Conservation (phyloP, 768 basidiomycete species). For the Suillus hirtellus region DNA sequence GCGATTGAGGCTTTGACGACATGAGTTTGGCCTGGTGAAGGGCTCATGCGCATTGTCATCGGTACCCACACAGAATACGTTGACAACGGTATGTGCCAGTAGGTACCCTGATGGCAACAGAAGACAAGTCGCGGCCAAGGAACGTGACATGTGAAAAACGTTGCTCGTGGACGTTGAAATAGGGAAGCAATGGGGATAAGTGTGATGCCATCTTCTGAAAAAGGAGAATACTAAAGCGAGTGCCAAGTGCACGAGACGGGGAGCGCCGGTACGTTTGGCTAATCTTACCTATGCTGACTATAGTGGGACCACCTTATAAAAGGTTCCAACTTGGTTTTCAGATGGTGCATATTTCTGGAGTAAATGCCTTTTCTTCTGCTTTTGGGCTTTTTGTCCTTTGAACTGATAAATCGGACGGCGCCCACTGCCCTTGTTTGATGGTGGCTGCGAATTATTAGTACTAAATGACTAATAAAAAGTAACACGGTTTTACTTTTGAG, state of each 20-base stretch:
- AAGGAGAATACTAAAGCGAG: constrained; percentile 11
- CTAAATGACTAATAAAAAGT: constrained; percentile 2
- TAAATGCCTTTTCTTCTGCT: neutral
- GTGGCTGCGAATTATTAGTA: neutral
- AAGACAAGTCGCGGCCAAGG: constrained; percentile 13
- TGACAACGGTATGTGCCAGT: constrained; percentile 25
- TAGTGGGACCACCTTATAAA: neutral
- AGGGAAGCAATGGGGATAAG: constrained; percentile 10
- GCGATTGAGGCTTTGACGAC: constrained; percentile 25
- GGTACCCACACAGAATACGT: constrained; percentile 35
- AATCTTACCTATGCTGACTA: neutral
- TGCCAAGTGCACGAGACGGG: constrained; percentile 7
- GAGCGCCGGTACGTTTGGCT: neutral
- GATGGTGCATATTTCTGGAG: neutral
- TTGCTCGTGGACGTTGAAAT: constrained; percentile 11
- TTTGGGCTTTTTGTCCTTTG: neutral
- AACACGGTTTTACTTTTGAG: neutral
- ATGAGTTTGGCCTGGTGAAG: constrained; percentile 29
- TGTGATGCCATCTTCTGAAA: constrained; percentile 10
- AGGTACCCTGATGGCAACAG: constrained; percentile 25
- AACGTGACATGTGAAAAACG: constrained; percentile 17
- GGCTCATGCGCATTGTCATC: constrained; percentile 32
- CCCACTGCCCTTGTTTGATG: neutral
- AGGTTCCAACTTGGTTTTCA: constrained; percentile 5
- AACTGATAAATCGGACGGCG: neutral